phyloP scores from a whole-genome alignment of 2,329 filamentous ascomycete species.

The Stachybotrys echinatus region DNA sequence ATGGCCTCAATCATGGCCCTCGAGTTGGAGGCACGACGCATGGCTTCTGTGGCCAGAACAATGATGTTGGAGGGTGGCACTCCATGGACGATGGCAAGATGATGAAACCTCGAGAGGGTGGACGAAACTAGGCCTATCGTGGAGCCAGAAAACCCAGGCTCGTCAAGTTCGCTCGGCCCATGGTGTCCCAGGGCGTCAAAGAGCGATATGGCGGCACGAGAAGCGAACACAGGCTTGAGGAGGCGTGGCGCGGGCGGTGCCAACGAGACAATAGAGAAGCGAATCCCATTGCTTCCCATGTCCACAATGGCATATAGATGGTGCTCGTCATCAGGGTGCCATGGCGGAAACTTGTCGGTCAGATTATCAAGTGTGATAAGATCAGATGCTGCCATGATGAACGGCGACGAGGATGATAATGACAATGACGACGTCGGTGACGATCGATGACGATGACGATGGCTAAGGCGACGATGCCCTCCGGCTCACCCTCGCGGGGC shows the following conservation, averaged over 20 bases:
- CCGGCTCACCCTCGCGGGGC: too few species aligned
- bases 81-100: constrained; percentile 62
- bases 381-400: constrained; percentile 28
- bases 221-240: constrained; percentile 62
- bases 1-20: constrained; percentile 63
- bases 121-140: constrained; percentile 63
- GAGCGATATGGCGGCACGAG: constrained; percentile 75
- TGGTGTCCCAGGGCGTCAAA: constrained; percentile 68
- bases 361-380: constrained; percentile 49
- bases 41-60: constrained; percentile 85
- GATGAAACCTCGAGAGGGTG: constrained; percentile 64
- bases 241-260: constrained; percentile 59
- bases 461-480: too few species aligned
- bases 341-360: constrained; percentile 40
- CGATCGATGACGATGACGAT: too few species aligned
- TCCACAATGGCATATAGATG: constrained; percentile 54
- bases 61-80: constrained; percentile 62
- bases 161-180: constrained; percentile 29
- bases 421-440: too few species aligned
- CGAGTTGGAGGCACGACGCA: constrained; percentile 73
- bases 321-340: constrained; percentile 38
- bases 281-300: constrained; percentile 81
- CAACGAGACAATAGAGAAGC: constrained; percentile 85
- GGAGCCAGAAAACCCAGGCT: constrained; percentile 39
- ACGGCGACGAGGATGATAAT: too few species aligned